Evolutionary conservation across 768 basidiomycete genomes (phyloP).

Genomic region (Fomitopsis serialis): DNA sequence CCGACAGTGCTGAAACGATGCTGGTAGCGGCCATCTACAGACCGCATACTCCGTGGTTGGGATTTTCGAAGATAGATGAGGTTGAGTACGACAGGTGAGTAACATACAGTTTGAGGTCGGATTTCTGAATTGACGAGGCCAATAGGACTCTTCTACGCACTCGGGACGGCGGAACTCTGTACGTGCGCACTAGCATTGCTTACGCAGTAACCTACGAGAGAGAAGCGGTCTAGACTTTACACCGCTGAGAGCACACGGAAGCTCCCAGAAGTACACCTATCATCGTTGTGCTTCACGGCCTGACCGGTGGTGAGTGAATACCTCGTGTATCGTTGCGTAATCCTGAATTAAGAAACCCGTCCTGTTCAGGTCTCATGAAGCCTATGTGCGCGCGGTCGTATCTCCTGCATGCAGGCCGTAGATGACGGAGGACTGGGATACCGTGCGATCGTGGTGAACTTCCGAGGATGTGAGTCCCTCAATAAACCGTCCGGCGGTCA

Average conservation of each 20-base stretch:
- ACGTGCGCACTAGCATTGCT: slow-evolving; percentile 16
- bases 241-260: slow-evolving; percentile 27
- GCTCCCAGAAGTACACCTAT: slow-evolving; percentile 38
- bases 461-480: slow-evolving; percentile 72
- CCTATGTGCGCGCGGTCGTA: slow-evolving; percentile 82
- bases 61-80: slow-evolving; percentile 47
- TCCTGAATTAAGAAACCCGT: not conserved
- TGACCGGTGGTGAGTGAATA: slow-evolving; percentile 35
- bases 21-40: slow-evolving; percentile 53
- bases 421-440: slow-evolving; percentile 85
- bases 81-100: slow-evolving; percentile 50
- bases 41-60: slow-evolving; percentile 56
- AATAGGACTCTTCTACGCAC: slow-evolving; percentile 44
- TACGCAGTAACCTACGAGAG: not conserved
- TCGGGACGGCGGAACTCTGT: slow-evolving; percentile 64
- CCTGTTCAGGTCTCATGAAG: slow-evolving; percentile 78
- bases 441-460: slow-evolving; percentile 87
- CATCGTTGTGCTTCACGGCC: slow-evolving; percentile 48
- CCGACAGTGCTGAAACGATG: not conserved
- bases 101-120: too few species aligned
- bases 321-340: too few species aligned
- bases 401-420: slow-evolving; percentile 65
- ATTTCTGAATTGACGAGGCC: too few species aligned
- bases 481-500: not conserved
- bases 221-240: slow-evolving; percentile 67